Percentiles rank a stretch among this genome's conserved stretches.
phyloP scores from a whole-genome alignment of 192 early-diverging fungal species.

The Coemansia sp. region DNA sequence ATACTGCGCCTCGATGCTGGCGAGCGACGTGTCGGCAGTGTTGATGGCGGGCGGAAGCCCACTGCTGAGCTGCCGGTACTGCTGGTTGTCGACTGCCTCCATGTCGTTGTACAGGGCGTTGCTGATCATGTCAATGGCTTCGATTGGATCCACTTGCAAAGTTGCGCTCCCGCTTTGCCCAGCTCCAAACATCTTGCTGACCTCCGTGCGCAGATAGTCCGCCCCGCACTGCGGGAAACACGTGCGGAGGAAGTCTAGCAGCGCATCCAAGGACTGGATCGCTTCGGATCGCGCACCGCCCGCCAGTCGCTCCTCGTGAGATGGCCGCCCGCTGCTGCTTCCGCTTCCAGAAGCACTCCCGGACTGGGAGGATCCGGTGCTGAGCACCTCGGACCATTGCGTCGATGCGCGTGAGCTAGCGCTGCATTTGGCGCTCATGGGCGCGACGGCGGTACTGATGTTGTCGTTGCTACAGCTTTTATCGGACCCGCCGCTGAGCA shows the following conservation, averaged over 20 bases:
- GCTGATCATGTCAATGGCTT: slow-evolving; percentile 49
- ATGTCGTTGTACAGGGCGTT: slow-evolving; percentile 47
- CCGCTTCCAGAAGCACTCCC: neutral
- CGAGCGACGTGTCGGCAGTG: slow-evolving; percentile 5
- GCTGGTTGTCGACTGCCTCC: slow-evolving; percentile 32
- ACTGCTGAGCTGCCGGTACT: slow-evolving; percentile 15
- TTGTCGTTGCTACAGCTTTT: neutral
- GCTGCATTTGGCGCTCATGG: slow-evolving; percentile 3
- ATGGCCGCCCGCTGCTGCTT: neutral
- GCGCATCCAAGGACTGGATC: slow-evolving; percentile 28
- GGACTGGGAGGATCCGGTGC: slow-evolving; percentile 14
- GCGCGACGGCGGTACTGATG: neutral
- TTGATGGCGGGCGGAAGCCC: neutral
- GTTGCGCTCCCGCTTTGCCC: neutral
- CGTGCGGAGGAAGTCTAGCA: slow-evolving; percentile 31
- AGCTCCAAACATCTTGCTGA: slow-evolving; percentile 19
- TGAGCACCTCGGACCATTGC: slow-evolving; percentile 10
- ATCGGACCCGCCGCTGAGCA: slow-evolving; percentile 32
- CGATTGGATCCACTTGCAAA: slow-evolving; percentile 44
- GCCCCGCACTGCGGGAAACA: slow-evolving; percentile 53
- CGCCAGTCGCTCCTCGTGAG: neutral
- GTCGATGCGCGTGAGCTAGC: neutral
- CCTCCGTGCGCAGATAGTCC: slow-evolving; percentile 37
- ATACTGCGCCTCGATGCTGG: slow-evolving; percentile 37
- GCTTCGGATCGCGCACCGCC: slow-evolving; percentile 12